Conservation (phyloP, 371 early-diverging fungal species). For the Apophysomyces ossiformis region DNA sequence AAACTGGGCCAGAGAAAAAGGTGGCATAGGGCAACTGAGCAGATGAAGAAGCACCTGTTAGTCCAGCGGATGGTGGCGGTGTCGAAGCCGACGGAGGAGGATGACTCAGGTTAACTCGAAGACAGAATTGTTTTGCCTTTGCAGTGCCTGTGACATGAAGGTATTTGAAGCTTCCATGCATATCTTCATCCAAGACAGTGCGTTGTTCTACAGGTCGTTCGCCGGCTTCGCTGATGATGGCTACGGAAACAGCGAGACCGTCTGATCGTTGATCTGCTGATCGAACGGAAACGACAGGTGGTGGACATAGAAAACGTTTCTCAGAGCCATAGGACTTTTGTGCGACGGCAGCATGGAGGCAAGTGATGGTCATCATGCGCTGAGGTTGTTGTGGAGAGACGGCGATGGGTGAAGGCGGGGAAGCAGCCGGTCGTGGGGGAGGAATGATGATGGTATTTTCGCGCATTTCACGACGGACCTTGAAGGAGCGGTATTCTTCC, state of each 20-base stretch:
- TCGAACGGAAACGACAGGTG: slow-evolving; percentile 75
- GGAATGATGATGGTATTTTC: slow-evolving; percentile 16
- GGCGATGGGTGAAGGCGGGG: slow-evolving; percentile 6
- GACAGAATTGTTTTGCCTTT: slow-evolving; percentile 79
- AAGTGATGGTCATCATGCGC: slow-evolving; percentile 54
- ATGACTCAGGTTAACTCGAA: slow-evolving; percentile 51
- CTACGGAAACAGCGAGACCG: slow-evolving; percentile 57
- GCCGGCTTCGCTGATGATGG: slow-evolving; percentile 57
- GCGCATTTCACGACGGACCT: slow-evolving; percentile 19
- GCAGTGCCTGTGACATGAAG: slow-evolving; percentile 80
- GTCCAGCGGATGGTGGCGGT: slow-evolving; percentile 67
- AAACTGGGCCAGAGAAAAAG: slow-evolving; percentile 71
- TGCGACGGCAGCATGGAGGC: slow-evolving; percentile 73
- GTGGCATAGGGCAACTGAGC: slow-evolving; percentile 50
- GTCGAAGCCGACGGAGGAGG: slow-evolving; percentile 50
- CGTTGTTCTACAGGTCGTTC: slow-evolving; percentile 58
- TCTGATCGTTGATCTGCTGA: slow-evolving; percentile 28
- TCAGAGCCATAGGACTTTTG: slow-evolving; percentile 92
- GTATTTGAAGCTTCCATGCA: slow-evolving; percentile 64
- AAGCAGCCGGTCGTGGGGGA: slow-evolving; percentile 14
- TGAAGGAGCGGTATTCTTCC: slow-evolving; percentile 9
- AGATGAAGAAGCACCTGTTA: slow-evolving; percentile 12
- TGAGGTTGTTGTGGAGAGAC: slow-evolving; percentile 16
- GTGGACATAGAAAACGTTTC: slow-evolving; percentile 87
- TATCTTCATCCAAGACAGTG: slow-evolving; percentile 58